Evolutionary conservation across 495 filamentous ascomycete genomes (phyloP), one percentile per base, ranked within the genome.

Genomic region (Penicillium macrosclerotiorum): DNA sequence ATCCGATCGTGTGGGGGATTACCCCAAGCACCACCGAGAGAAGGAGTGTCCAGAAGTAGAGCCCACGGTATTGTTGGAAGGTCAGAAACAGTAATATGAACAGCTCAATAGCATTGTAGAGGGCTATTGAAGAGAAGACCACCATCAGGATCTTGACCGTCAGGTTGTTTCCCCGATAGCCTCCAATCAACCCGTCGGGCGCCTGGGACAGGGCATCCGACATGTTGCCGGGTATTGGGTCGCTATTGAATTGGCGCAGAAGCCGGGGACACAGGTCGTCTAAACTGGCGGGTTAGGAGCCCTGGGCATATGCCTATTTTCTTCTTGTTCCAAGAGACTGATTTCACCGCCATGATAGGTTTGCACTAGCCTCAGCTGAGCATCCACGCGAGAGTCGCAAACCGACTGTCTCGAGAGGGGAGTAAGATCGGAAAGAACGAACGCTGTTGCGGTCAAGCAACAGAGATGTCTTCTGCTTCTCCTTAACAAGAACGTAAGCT

Each of bases 91-190:
- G 57, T 14, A 72, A 52, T 33, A 68, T 64, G 27, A 77, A 65
- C 4, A 79, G 59, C 52, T 79, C 76, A 22, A 76, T 49, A 20
- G 72, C 67, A 47, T 79, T 79, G 54, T 79, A 79, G 40, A 75
- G 57, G 8, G 74, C 72, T 32, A 78, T 66, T 3, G 72, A 62
- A 8, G 65, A 70, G 52, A 78, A 76, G 11, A 73, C 69, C 36
- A 70, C 64, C 56, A 78, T 68, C 33, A 72, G 59, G 27, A 73
- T 71, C 52, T 57, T 53, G 35, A 67, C 52, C n/a, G 61, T 47
- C 4, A 57, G 5, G 29, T 51, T 60, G 18, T 51, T 20, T 8
- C 59, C 63, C 23, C 61, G 51, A 37, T 65, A 67, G 5, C 65
- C 63, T n/a, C 57, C 60, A 34, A 68, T 57, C 33, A 69, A 60